A percentile compares a stretch with the other conserved stretches of the same genome.
These are phyloP conservation scores for Pseudophaeomoniella oleicola DNA, from an alignment of 2,329 filamentous ascomycete species.

Conservation along the genomic window DNA sequence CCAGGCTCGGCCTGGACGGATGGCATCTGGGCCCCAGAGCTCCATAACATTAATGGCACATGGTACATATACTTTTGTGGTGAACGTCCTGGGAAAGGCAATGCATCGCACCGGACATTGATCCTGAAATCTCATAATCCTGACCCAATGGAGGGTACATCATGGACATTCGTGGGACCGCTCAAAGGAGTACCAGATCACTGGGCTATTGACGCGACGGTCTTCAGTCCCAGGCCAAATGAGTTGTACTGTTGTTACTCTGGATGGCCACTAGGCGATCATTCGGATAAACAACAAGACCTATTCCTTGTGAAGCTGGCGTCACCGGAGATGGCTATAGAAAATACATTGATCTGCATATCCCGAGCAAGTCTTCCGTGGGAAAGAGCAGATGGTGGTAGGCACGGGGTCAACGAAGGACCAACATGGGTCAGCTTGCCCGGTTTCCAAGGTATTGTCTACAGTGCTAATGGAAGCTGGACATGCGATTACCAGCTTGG, in stretches of 20 bases:
- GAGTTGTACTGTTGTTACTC: conserved; percentile 10
- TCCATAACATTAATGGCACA: conserved; percentile 33
- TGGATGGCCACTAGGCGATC: conserved; percentile 11
- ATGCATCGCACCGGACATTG: conserved; percentile 9
- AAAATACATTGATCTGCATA: conserved; percentile 5
- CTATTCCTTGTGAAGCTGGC: conserved; percentile 9
- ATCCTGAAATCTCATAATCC: conserved; percentile 6
- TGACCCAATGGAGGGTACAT: conserved; percentile 8
- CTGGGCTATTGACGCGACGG: conserved; percentile 12
- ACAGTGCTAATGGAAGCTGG: conserved; percentile 12
- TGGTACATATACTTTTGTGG: conserved; percentile 38
- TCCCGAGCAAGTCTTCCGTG: conserved; percentile 8
- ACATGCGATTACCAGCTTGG: conserved; percentile 11
- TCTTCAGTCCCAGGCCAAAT: conserved; percentile 6
- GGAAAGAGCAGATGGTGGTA: conserved; percentile 10
- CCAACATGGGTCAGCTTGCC: conserved; percentile 7
- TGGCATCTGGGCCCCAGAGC: conserved; percentile 41
- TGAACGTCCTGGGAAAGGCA: conserved; percentile 9
- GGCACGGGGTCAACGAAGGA: conserved; percentile 12
- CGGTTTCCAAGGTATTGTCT: conserved; percentile 11
- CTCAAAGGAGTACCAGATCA: conserved; percentile 11
- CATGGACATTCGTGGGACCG: conserved; percentile 10
- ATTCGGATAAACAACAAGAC: conserved; percentile 11
- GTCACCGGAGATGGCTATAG: conserved; percentile 6
- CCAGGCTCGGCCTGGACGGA: conserved; percentile 27